phyloP scores from a whole-genome alignment of 345 rosid species.

The Pistacia vera region DNA sequence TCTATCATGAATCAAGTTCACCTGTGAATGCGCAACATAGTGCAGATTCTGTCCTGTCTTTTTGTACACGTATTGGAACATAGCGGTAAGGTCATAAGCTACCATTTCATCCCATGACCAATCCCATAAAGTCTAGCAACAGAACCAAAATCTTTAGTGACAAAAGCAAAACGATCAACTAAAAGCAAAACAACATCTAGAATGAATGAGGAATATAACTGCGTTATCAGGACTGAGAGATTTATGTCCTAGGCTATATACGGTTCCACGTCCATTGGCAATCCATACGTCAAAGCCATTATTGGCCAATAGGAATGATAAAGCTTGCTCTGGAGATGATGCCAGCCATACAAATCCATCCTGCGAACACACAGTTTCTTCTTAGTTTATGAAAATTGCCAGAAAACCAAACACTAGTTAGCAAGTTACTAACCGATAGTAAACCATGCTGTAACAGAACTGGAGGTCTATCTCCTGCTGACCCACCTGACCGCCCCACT shows the following conservation, averaged over 20 bases:
- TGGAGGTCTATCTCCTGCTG: slow-evolving; percentile 29
- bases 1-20: slow-evolving; percentile 1
- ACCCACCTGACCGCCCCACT: slow-evolving; percentile 31
- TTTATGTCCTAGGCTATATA: slow-evolving; percentile 39
- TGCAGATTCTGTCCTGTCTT: slow-evolving; percentile 50
- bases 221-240: slow-evolving; percentile 30
- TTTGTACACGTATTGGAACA: slow-evolving; percentile 38
- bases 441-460: slow-evolving; percentile 63
- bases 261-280: slow-evolving; percentile 53
- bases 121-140: slow-evolving; percentile 47
- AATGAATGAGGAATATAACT: slow-evolving; percentile 11
- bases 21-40: slow-evolving; percentile 58
- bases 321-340: slow-evolving; percentile 39
- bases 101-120: slow-evolving; percentile 68
- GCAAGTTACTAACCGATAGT: slow-evolving; percentile 31
- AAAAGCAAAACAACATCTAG: not conserved
- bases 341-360: slow-evolving; percentile 49
- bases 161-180: not conserved
- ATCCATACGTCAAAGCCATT: slow-evolving; percentile 54
- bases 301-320: slow-evolving; percentile 52
- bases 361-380: slow-evolving; percentile 23
- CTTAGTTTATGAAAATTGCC: not conserved
- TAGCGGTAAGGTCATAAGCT: slow-evolving; percentile 55
- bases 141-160: slow-evolving; percentile 18
- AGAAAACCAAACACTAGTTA: not conserved